Percentiles rank a stretch among this genome's conserved stretches.
These are phyloP conservation scores for Paraconiothyrium brasiliense DNA, from an alignment of 2,329 filamentous ascomycete genomes.

Conservation along the genomic window DNA sequence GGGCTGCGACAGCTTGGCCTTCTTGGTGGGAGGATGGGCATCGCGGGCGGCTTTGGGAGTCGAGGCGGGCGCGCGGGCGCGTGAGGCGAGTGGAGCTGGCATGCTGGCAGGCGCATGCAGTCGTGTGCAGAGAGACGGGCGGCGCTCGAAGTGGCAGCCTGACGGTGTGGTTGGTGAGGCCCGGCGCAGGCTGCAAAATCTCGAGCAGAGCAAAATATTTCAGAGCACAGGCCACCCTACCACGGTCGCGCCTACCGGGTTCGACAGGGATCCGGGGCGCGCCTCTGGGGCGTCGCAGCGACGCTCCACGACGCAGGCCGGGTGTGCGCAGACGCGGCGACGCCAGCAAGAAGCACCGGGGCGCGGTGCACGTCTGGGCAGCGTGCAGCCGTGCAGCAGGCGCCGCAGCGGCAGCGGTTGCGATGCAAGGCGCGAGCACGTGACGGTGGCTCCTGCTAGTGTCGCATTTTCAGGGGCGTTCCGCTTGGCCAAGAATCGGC, in stretches of 20 bases:
- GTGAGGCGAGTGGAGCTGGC: conserved; percentile 46
- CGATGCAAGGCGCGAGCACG: conserved; percentile 16
- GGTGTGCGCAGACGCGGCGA: neutral
- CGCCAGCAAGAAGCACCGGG: neutral
- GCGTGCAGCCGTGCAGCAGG: conserved; percentile 15
- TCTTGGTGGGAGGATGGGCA: conserved; percentile 48
- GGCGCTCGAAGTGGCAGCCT: conserved; percentile 31
- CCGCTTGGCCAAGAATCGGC: conserved; percentile 31
- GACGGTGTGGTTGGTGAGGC: conserved; percentile 22
- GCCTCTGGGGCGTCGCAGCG: conserved; percentile 17
- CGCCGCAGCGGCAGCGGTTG: neutral
- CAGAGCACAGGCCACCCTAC: conserved; percentile 18
- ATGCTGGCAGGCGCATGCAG: conserved; percentile 34
- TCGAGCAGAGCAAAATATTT: conserved; percentile 29
- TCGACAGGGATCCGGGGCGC: conserved; percentile 10
- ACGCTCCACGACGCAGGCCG: neutral
- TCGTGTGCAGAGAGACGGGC: conserved; percentile 19
- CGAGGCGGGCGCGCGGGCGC: conserved; percentile 27
- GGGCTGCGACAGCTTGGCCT: conserved; percentile 45
- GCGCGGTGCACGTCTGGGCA: neutral
- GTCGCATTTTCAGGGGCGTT: conserved; percentile 29
- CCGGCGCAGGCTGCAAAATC: conserved; percentile 32
- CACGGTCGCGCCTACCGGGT: conserved; percentile 9
- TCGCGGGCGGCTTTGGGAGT: conserved; percentile 34
- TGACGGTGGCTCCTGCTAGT: conserved; percentile 25